Conservation (phyloP, 441 rosid species). For the Macaranga tanarius region DNA sequence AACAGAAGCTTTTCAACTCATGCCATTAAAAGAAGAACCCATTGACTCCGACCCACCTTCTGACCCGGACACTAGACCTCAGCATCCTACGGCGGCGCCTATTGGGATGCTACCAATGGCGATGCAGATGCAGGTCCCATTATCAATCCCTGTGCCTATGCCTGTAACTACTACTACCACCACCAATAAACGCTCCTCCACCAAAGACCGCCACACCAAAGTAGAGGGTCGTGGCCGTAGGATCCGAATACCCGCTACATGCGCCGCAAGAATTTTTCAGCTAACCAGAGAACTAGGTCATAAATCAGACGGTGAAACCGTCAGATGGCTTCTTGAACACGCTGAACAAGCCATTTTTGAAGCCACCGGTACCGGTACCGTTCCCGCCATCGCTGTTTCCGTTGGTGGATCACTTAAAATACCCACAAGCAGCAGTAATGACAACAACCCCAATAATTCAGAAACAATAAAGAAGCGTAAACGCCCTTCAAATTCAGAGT, state of each 20-base stretch:
- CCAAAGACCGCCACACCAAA: no score
- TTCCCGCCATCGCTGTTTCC: slow-evolving; percentile 7
- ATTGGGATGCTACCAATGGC: slow-evolving; percentile 29
- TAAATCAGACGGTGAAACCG: slow-evolving; percentile 70
- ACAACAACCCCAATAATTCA: not conserved
- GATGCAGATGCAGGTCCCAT: slow-evolving; percentile 33
- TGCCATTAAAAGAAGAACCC: slow-evolving; percentile 48
- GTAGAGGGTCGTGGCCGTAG: no score
- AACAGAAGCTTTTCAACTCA: slow-evolving; percentile 28
- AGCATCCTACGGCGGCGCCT: slow-evolving; percentile 9
- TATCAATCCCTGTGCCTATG: slow-evolving; percentile 24
- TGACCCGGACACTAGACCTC: not conserved
- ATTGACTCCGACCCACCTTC: slow-evolving; percentile 22
- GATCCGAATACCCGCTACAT: slow-evolving; percentile 59
- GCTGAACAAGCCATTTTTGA: slow-evolving; percentile 53
- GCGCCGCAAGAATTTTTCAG: slow-evolving; percentile 65
- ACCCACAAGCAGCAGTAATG: slow-evolving; percentile 12
- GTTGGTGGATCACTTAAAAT: slow-evolving; percentile 21
- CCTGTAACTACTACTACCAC: no score
- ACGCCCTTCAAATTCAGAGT: slow-evolving; percentile 23
- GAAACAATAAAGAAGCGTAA: slow-evolving; percentile 16
- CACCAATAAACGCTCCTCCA: no score
- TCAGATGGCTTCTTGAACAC: slow-evolving; percentile 63
- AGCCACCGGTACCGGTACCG: slow-evolving; percentile 49
- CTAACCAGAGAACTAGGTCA: slow-evolving; percentile 67